Base-by-base conservation (phyloP, 345 rosid species). In the Eutrema yunnanense region DNA sequence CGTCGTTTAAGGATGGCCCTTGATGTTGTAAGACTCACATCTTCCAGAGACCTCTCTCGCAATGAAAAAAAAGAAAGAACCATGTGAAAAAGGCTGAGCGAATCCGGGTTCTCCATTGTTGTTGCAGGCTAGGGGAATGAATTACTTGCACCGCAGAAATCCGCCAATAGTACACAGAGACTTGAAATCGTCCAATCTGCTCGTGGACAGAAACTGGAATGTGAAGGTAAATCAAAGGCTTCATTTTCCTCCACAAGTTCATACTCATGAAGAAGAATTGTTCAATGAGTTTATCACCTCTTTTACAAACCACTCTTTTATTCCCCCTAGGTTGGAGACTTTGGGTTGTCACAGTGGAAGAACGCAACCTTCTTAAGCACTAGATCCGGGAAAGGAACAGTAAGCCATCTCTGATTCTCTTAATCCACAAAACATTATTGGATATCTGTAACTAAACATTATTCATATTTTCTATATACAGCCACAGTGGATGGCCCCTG, bases 401-500 rank as follows among this genome's bases (percentile, higher is more conserved):
- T 94, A 86, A 76, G 59, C 51, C 14, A 37, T 66, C 26, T 51
- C 32, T 33, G 60, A 47, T 6, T 26, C 40, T 26, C 13, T 34
- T 12, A 11, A 49, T 46, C 37, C 51, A 0, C 19, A 5, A 48
- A 65, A 26, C 33, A 8, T 26, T n/a, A 8, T 34, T 51, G 30
- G 12, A 6, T 8, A 2, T 48, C 9, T 38, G 56, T 48, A 40
- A 36, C 14, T 10, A 27, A 61, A 29, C 32, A 58, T 4, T 14
- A 51, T 33, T 36, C 8, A 7, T 62, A 22, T 2, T 12, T 65
- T 51, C 37, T 61, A 6, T 33, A 58, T 79, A 83, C 90, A 94
- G 98, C 96, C 98, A 8, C 98, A 86, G 30, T 91, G 97, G 97
- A 94, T 94, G 98, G 94, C 97, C 8, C 98, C 96, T 38, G 98